These are phyloP conservation scores for Cenococcum geophilum DNA, from an alignment of 495 filamentous ascomycete genomes.

Conservation along the genomic window DNA sequence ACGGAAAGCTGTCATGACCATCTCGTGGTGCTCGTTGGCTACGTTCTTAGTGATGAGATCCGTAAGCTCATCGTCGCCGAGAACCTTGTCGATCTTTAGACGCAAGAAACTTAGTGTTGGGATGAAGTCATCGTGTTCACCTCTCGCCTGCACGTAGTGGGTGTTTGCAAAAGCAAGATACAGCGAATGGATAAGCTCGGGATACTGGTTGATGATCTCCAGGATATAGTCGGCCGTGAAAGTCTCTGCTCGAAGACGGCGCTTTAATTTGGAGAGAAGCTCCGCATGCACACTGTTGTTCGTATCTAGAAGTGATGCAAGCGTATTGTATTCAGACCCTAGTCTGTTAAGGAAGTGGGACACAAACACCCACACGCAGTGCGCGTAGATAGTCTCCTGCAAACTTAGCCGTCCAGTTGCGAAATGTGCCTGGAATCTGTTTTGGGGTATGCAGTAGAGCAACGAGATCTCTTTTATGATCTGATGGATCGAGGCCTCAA, in stretches of 20 bases:
- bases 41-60: constrained; percentile 74
- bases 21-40: constrained; percentile 90
- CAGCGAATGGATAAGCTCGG: constrained; percentile 76
- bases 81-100: constrained; percentile 63
- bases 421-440: constrained; percentile 87
- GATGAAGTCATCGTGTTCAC: constrained; percentile 71
- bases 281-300: constrained; percentile 81
- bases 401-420: constrained; percentile 81
- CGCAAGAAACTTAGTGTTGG: constrained; percentile 74
- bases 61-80: constrained; percentile 72
- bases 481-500: constrained; percentile 94
- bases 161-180: constrained; percentile 89
- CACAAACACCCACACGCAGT: constrained; percentile 95
- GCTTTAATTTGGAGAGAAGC: constrained; percentile 91
- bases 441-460: constrained; percentile 95
- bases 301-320: constrained; percentile 72
- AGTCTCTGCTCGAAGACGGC: constrained; percentile 87
- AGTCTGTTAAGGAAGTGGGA: constrained; percentile 96
- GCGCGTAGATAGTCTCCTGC: constrained; percentile 94
- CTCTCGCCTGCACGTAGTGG: constrained; percentile 77
- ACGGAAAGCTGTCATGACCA: constrained; percentile 96
- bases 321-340: constrained; percentile 80
- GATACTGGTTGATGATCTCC: constrained; percentile 91
- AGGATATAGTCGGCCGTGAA: constrained; percentile 97
- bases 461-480: constrained; percentile 98